phyloP scores from a whole-genome alignment of 2,329 filamentous ascomycete genomes.

The Passalora sequoiae region DNA sequence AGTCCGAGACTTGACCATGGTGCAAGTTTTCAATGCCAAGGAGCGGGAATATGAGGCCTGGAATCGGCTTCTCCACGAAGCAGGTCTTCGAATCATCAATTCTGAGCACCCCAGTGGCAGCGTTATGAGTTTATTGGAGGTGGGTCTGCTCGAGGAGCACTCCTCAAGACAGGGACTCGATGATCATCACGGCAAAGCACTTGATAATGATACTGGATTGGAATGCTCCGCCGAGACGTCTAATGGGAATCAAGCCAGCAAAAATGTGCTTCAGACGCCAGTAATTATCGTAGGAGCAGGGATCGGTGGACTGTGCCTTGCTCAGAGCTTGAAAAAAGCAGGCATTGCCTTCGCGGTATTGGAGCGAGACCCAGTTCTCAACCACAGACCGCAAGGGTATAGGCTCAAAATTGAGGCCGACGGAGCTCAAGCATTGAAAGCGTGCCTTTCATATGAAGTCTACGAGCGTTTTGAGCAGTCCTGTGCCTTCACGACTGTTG shows the following conservation, averaged over 20 bases:
- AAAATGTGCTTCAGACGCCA: constrained; percentile 2
- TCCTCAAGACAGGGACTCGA: background rate
- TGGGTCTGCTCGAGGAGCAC: background rate
- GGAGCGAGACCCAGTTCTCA: constrained; percentile 20
- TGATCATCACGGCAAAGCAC: background rate
- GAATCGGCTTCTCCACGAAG: background rate
- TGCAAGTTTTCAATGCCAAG: constrained; percentile 24
- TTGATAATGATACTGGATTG: background rate
- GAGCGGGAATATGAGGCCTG: constrained; percentile 16
- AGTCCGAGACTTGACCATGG: constrained; percentile 24
- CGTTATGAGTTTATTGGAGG: background rate
- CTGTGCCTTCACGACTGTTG: constrained; percentile 17
- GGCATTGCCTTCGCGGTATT: constrained; percentile 20
- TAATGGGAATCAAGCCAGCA: too few species aligned
- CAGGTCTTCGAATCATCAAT: background rate
- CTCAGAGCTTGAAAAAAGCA: constrained; percentile 21
- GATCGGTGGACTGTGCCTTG: constrained; percentile 22
- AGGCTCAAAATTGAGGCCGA: constrained; percentile 22
- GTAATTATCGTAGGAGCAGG: constrained; percentile 24
- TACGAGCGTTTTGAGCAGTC: constrained; percentile 19
- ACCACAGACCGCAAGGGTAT: constrained; percentile 22
- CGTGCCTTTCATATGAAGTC: constrained; percentile 16
- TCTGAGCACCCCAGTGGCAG: background rate
- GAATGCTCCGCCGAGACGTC: too few species aligned
- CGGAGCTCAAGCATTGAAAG: constrained; percentile 18